Base-by-base conservation (phyloP, 2,329 filamentous ascomycete species). In the Blumeriella jaapii region DNA sequence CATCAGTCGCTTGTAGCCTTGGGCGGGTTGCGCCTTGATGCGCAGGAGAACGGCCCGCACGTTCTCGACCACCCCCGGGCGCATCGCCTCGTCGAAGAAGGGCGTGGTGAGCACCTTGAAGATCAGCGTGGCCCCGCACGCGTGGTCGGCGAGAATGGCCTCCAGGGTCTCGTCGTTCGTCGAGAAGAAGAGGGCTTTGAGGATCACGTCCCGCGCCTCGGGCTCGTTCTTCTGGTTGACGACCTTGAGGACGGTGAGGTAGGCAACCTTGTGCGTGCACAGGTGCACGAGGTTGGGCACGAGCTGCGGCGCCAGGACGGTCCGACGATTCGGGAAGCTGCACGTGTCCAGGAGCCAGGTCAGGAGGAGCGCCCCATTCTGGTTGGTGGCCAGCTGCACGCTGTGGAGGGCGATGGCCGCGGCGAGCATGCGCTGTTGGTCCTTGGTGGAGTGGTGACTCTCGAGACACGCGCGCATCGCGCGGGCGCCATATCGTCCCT, bases 341-440 rank as follows among this genome's bases (percentile, higher is more conserved):
- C 91, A 98, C 1, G 91, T 96, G 56, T 98, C 91, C 36, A 98
- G 68, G 68, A 96, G 93, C 91, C 91, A 98, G 8, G 91, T 98
- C 47, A 98, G 64, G 14, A 98, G 69, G 31, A 98, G 66, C 26
- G 91, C 91, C 19, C 91, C 91, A 51, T 98, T 98, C 30, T 87
- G 82, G 56, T 95, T 96, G 31, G 89, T 95, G 7, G 91, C 89
- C 43, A 98, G 71, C 61, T 95, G 87, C 16, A 95, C 89, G 53
- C 89, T 94, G 64, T 96, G 86, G 26, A 96, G 68, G n/a, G 89
- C 85, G 59, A 98, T 95, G 6, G 84, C 80, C 36, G 89, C 86
- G 11, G 91, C 91, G 49, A 98, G 73, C 75, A 95, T 82, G 40
- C 87, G 74, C 61, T 96, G 91, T 63, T 96, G 91, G 47, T 94